Base-by-base conservation (phyloP, 2,329 filamentous ascomycete species). In the Fusarium anthophilum region DNA sequence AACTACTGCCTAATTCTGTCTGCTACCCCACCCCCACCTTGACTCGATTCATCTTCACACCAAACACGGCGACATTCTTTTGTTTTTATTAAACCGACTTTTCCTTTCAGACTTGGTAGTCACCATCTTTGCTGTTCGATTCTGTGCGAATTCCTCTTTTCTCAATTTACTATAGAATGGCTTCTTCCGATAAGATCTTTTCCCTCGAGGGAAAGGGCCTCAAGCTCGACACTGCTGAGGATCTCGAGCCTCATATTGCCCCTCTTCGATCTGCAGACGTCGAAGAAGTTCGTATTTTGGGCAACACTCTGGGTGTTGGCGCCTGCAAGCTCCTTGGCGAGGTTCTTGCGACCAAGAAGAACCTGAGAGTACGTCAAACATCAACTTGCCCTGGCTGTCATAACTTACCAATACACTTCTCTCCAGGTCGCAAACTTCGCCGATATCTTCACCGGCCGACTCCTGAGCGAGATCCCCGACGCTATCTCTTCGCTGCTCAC, bases 381-480 rank as follows among this genome's bases (percentile, higher is more conserved):
- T 45, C 51, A 32, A 22, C 44, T 48, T 45, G 22, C 54, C 44
- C 48, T 39, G 51, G 44, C 26, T 24, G 14, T 24, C 18, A 15
- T 32, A 24, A 38, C 11, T 62, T 22, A 24, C 58, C 72, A 60
- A 75, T 57, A 24, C 5, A 41, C 30, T 38, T 44, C 39, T 47
- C 28, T 45, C n/a, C 78, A 92, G 91, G 87, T 92, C 80, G 95
- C 94, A 80, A 97, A 98, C 85, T 88, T 99, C 65, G 95, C 95
- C 82, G 96, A 99, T 83, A 98, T 99, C 86, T 99, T 98, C 87
- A 99, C 96, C 67, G 94, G 94, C 38, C 94, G 96, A 76, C 90
- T 98, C 51, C 91, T 98, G 72, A 93, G 91, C 83, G 96, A 99
- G 83, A 99, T 99, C 73, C 96, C 96, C 54, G 92, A 93, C 74